Evolutionary conservation across 768 basidiomycete genomes (phyloP).

Genomic region (Mycena alexandri): DNA sequence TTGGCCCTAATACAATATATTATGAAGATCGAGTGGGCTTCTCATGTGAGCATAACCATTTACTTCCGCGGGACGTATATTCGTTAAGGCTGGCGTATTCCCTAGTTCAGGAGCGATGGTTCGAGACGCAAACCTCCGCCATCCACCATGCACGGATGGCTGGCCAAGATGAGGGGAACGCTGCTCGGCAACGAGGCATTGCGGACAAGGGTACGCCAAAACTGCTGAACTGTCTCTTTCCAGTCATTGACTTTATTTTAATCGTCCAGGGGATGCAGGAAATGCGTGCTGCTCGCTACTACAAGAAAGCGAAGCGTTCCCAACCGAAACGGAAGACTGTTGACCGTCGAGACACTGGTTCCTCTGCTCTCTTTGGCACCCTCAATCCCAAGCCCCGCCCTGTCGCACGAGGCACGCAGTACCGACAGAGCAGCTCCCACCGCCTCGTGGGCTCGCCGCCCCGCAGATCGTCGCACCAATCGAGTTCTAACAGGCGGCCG

Average conservation of each 20-base stretch:
- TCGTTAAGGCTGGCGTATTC: background rate
- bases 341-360: slow-evolving; percentile 35
- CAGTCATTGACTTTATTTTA: slow-evolving; percentile 25
- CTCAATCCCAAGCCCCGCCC: slow-evolving; percentile 35
- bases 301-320: slow-evolving; percentile 38
- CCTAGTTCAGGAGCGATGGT: slow-evolving; percentile 34
- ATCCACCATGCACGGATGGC: slow-evolving; percentile 81
- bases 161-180: slow-evolving; percentile 84
- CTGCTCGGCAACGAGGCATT: slow-evolving; percentile 71
- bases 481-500: slow-evolving; percentile 12
- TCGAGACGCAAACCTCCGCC: slow-evolving; percentile 33
- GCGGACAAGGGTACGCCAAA: slow-evolving; percentile 58
- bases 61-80: slow-evolving; percentile 2
- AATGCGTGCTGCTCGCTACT: slow-evolving; percentile 67
- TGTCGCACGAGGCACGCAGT: slow-evolving; percentile 26
- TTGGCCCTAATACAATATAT: slow-evolving; percentile 21
- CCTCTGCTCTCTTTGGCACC: slow-evolving; percentile 38
- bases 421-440: slow-evolving; percentile 35
- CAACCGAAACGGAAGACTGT: slow-evolving; percentile 35
- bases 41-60: slow-evolving; percentile 47
- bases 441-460: slow-evolving; percentile 37
- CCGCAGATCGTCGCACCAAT: slow-evolving; percentile 28
- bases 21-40: slow-evolving; percentile 70
- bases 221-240: no score
- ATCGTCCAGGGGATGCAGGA: slow-evolving; percentile 71